These are phyloP conservation scores for Jackrogersella minutella DNA, from an alignment of 495 filamentous ascomycete species.

Conservation along the genomic window DNA sequence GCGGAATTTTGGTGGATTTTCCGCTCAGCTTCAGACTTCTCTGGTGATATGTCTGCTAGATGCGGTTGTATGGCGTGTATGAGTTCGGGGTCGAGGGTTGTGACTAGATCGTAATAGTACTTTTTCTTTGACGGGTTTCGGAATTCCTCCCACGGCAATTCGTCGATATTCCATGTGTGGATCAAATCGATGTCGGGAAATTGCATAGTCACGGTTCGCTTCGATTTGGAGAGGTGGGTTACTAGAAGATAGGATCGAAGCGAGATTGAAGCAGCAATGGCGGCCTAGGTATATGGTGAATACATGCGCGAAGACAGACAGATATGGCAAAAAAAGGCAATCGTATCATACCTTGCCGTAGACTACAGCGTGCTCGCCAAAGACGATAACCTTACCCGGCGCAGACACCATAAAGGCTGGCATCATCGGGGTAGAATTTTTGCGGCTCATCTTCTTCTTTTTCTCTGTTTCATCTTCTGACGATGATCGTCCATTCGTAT, in stretches of 20 bases:
- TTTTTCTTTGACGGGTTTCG: slow-evolving; percentile 83
- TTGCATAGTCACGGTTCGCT: slow-evolving; percentile 80
- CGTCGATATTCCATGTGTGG: slow-evolving; percentile 92
- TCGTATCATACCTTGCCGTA: slow-evolving; percentile 77
- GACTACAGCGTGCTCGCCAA: slow-evolving; percentile 95
- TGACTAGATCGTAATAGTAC: slow-evolving; percentile 89
- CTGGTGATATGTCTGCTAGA: slow-evolving; percentile 70
- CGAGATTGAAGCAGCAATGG: slow-evolving; percentile 92
- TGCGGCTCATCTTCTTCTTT: slow-evolving; percentile 52
- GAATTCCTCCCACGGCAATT: slow-evolving; percentile 86
- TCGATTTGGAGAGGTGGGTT: slow-evolving; percentile 86
- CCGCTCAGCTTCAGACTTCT: slow-evolving; percentile 67
- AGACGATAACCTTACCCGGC: slow-evolving; percentile 96
- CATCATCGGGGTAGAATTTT: slow-evolving; percentile 68
- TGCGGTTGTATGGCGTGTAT: slow-evolving; percentile 79
- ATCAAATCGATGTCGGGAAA: slow-evolving; percentile 87
- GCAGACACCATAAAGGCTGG: slow-evolving; percentile 97
- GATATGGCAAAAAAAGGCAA: neutral
- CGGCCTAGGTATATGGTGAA: slow-evolving; percentile 62
- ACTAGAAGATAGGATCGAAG: slow-evolving; percentile 95
- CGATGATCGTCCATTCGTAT: slow-evolving; percentile 30
- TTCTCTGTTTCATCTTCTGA: slow-evolving; percentile 35
- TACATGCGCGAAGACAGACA: neutral
- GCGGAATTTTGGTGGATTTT: slow-evolving; percentile 84
- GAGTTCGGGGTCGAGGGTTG: slow-evolving; percentile 81